Conservation (phyloP, 352 stramenopile species). For the Phytophthora brassicae region DNA sequence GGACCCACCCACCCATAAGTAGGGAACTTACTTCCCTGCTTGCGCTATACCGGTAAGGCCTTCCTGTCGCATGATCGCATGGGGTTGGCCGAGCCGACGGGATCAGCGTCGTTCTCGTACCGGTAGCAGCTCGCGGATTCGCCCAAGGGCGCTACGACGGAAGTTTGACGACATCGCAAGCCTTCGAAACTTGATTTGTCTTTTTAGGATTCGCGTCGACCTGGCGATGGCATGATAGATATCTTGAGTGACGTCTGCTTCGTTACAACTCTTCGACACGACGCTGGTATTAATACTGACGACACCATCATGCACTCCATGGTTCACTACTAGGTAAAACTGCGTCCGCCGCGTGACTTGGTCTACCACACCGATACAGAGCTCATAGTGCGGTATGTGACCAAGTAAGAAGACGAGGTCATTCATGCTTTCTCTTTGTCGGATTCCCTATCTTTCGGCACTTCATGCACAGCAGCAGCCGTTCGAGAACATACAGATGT, state of each 20-base stretch:
- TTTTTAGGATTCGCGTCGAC: constrained; percentile 30
- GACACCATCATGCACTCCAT: constrained; percentile 57
- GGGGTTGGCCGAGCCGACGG: constrained; percentile 44
- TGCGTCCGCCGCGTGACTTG: constrained; percentile 4
- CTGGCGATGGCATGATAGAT: constrained; percentile 23
- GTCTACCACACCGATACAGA: no score
- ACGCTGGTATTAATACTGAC: constrained; percentile 56
- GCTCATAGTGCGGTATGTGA: constrained; percentile 13
- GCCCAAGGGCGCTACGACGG: constrained; percentile 4
- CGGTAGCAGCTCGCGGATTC: constrained; percentile 33
- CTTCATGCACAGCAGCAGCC: constrained; percentile 22
- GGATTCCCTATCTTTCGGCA: background rate
- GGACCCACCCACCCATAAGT: no score
- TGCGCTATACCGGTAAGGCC: no score
- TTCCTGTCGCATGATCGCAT: no score
- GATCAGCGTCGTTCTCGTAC: no score
- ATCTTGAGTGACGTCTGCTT: constrained; percentile 24
- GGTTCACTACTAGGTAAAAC: constrained; percentile 18
- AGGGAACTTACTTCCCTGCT: no score
- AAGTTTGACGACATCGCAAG: constrained; percentile 47
- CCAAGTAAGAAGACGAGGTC: no score
- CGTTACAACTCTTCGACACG: constrained; percentile 51
- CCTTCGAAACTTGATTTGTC: constrained; percentile 52
- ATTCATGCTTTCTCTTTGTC: constrained; percentile 1
- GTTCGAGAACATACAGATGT: constrained; percentile 42